Conservation (phyloP, 2,329 filamentous ascomycete species). For the Hypoxylon rubiginosum region DNA sequence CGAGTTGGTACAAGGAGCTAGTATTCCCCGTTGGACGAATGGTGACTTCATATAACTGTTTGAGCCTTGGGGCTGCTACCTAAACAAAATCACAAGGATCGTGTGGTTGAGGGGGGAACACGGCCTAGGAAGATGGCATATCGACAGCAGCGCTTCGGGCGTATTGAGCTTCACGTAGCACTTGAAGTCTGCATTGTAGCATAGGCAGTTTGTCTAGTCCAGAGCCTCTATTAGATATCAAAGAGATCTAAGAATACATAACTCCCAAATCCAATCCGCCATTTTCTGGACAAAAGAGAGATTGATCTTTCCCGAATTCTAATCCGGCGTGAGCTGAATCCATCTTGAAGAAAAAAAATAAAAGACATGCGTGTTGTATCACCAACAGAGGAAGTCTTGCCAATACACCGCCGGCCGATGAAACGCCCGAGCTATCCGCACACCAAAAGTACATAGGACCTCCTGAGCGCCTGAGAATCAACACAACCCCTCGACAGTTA, state of each 20-base stretch:
- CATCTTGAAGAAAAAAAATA: background rate
- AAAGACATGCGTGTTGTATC: background rate
- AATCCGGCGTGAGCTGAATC: slow-evolving; percentile 24
- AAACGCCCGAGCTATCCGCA: slow-evolving; percentile 1
- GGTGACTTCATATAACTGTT: background rate
- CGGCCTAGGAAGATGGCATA: background rate
- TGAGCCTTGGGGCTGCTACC: slow-evolving; percentile 4
- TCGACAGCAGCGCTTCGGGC: slow-evolving; percentile 5
- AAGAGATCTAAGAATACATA: slow-evolving; percentile 24
- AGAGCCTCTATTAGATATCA: slow-evolving; percentile 11
- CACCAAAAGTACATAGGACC: slow-evolving; percentile 2
- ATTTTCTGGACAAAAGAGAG: slow-evolving; percentile 15
- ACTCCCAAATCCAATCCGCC: slow-evolving; percentile 11
- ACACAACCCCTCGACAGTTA: background rate
- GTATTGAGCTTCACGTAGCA: background rate
- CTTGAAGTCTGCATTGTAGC: slow-evolving; percentile 1
- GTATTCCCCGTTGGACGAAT: background rate
- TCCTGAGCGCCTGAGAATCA: slow-evolving; percentile 11
- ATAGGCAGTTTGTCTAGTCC: background rate
- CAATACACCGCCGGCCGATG: background rate
- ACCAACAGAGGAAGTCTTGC: background rate
- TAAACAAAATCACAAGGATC: background rate
- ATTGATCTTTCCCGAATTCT: slow-evolving; percentile 8
- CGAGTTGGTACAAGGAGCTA: background rate
- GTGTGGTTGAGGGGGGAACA: background rate